Conservation (phyloP, 2,329 filamentous ascomycete genomes). For the Rhytidhysteron rufulum region DNA sequence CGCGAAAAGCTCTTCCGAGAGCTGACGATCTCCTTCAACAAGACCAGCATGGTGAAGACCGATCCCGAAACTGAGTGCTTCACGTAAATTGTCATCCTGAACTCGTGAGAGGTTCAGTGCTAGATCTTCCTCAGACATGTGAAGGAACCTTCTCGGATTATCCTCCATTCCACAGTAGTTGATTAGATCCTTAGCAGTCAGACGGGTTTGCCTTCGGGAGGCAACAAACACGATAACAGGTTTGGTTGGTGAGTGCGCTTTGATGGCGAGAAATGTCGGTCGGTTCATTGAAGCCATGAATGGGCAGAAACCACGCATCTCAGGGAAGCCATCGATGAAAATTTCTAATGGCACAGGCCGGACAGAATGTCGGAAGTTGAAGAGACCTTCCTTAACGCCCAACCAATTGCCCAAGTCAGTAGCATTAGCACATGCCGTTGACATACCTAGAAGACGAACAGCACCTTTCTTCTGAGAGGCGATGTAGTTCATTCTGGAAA, state of each 20-base stretch:
- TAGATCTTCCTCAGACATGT: conserved; percentile 92
- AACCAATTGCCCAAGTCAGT: conserved; percentile 94
- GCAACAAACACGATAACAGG: conserved; percentile 98
- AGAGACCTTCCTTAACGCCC: conserved; percentile 88
- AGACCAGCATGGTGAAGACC: conserved; percentile 95
- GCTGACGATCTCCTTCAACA: conserved; percentile 86
- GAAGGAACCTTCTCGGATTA: conserved; percentile 86
- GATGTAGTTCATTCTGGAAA: conserved; percentile 93
- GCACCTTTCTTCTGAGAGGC: conserved; percentile 86
- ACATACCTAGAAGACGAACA: conserved; percentile 95
- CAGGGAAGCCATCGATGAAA: conserved; percentile 95
- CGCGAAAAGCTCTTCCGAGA: conserved; percentile 90
- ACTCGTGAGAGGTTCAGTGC: conserved; percentile 82
- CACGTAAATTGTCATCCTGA: conserved; percentile 87
- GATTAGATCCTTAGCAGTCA: conserved; percentile 94
- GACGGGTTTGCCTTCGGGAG: conserved; percentile 86
- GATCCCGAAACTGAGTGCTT: conserved; percentile 96
- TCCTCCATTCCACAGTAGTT: conserved; percentile 99
- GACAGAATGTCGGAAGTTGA: conserved; percentile 97
- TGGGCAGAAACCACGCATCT: conserved; percentile 91
- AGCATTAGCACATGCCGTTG: conserved; percentile 94
- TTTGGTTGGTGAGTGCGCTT: conserved; percentile 92
- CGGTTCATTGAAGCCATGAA: conserved; percentile 99
- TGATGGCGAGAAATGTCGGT: conserved; percentile 93
- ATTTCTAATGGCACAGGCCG: conserved; percentile 93